These are phyloP conservation scores for Nitzschia sp. DNA, from an alignment of 108 stramenopile species.

Conservation along the genomic window DNA sequence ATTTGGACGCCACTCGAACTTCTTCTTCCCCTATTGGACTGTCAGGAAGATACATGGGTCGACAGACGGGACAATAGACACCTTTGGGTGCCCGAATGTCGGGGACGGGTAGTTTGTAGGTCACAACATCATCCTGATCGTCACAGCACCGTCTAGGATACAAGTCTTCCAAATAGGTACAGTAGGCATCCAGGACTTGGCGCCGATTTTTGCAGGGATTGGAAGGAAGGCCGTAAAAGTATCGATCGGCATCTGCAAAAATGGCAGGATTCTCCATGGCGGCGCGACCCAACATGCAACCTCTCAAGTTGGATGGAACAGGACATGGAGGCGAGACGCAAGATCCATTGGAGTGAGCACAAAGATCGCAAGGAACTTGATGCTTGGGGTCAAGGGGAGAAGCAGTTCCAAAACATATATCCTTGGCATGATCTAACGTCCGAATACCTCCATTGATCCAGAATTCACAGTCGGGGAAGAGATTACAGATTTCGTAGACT, in stretches of 20 bases:
- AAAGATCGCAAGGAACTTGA: slow-evolving; percentile 48
- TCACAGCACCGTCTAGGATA: slow-evolving; percentile 81
- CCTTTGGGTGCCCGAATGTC: slow-evolving; percentile 5
- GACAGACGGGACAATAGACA: slow-evolving; percentile 35
- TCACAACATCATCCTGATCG: slow-evolving; percentile 40
- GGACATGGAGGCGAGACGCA: slow-evolving; percentile 51
- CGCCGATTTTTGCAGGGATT: slow-evolving; percentile 76
- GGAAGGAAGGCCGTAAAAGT: slow-evolving; percentile 56
- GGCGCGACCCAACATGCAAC: slow-evolving; percentile 72
- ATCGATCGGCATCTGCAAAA: slow-evolving; percentile 70
- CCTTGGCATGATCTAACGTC: slow-evolving; percentile 50
- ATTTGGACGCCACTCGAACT: neutral
- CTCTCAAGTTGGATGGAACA: slow-evolving; percentile 57
- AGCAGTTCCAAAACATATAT: slow-evolving; percentile 44
- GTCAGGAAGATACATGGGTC: neutral
- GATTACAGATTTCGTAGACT: slow-evolving; percentile 56
- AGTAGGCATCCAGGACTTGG: slow-evolving; percentile 58
- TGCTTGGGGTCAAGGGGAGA: slow-evolving; percentile 12
- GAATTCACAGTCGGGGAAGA: slow-evolving; percentile 72
- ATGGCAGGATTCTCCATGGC: slow-evolving; percentile 69
- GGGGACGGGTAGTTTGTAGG: slow-evolving; percentile 29
- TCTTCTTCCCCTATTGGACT: neutral
- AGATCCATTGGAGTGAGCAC: slow-evolving; percentile 55
- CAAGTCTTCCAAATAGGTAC: slow-evolving; percentile 53
- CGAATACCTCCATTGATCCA: slow-evolving; percentile 74